Conservation (phyloP, 164 flowering plant species). For the Platanus orientalis region DNA sequence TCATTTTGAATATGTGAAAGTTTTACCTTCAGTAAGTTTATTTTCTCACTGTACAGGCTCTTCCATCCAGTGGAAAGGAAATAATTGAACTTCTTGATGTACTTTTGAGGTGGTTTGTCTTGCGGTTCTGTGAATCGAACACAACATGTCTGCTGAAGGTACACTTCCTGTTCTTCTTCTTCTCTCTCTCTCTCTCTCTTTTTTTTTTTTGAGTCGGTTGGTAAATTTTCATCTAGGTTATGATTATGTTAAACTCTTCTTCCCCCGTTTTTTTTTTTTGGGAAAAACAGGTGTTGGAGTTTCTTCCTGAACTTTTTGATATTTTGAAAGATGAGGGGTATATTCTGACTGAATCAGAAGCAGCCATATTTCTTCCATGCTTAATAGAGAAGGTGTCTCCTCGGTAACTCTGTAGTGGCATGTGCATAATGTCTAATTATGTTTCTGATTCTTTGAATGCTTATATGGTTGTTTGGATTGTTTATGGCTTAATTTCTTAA, state of each 20-base stretch:
- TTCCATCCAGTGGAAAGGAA: constrained; percentile 72
- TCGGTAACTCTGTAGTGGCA: neutral
- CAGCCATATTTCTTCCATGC: constrained; percentile 96
- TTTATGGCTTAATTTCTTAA: no score
- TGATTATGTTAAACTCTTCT: neutral
- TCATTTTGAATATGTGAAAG: neutral
- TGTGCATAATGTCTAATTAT: neutral
- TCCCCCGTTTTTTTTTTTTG: no score
- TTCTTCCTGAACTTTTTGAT: constrained; percentile 85
- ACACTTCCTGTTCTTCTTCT: no score
- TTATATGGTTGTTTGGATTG: no score
- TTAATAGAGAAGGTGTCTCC: constrained; percentile 78
- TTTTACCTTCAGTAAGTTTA: neutral
- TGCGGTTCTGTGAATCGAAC: constrained; percentile 95
- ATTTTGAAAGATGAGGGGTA: constrained; percentile 68
- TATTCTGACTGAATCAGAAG: constrained; percentile 82
- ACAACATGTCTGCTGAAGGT: constrained; percentile 98
- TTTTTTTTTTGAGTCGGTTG: neutral
- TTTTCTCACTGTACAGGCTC: constrained; percentile 46
- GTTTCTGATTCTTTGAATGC: neutral
- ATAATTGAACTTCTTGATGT: constrained; percentile 80
- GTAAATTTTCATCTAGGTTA: neutral
- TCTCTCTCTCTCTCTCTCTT: no score
- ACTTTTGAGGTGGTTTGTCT: constrained; percentile 85
- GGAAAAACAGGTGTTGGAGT: constrained; percentile 73